Evolutionary conservation across 169 alveolate species (phyloP), one percentile per base, ranked within the genome.

Genomic region (Plasmodium gonderi): DNA sequence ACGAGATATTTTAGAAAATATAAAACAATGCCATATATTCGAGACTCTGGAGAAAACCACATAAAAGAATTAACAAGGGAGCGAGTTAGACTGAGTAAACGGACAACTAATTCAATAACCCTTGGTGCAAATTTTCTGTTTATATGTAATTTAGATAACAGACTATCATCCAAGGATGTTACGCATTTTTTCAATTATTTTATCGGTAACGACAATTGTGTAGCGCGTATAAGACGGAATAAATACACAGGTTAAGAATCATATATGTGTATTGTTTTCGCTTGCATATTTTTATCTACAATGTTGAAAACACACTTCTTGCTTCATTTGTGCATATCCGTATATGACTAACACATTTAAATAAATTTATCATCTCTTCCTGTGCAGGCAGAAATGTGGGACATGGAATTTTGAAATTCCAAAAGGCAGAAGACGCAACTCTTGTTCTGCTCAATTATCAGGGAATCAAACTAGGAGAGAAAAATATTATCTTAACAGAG

Each of bases 371-470:
- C 11, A 12, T 12, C 12, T 23, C 49, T 29, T n/a, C 42, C 42
- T 72, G 31, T 12, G 67, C 93, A 95, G 97, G 94, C 14, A 87
- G 97, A 74, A 96, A 95, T 64, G 49, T 91, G 82, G 97, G 97
- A 31, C 95, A 91, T 74, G 97, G 97, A 14, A 82, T 92, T 75
- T 83, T 95, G 38, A 91, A 75, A 79, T 95, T 95, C 85, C 91
- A 95, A 54, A 95, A 96, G 65, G 95, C 96, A 17, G 95, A 92
- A 49, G 95, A 94, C 79, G 97, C 97, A 47, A 95, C 97, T 1
- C 81, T 95, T 20, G 90, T 95, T 31, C 76, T 95, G 68, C 78
- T 95, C 49, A 77, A 92, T 68, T 92, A 92, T 44, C 95, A 95
- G 60, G 97, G 97, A 42, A 93, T 95, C 12, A 83, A 94, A 23